A percentile compares a stretch with the other conserved stretches of the same genome.
Evolutionary conservation across 2,329 filamentous ascomycete species (phyloP).

Genomic region (Myriosclerotinia scirpicola): DNA sequence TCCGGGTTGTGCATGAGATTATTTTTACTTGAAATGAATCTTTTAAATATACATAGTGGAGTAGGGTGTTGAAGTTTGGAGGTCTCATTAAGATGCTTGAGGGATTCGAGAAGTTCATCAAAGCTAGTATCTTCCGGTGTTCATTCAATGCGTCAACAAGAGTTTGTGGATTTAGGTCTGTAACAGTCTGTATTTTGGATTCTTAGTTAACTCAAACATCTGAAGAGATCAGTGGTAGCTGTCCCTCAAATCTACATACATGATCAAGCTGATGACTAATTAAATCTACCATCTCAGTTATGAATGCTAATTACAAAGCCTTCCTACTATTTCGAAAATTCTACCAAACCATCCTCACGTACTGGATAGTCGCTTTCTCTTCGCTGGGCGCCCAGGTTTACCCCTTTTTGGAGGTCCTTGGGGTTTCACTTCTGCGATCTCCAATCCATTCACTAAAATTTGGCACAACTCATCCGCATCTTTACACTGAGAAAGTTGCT

Average conservation of each 20-base stretch:
- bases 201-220: not conserved
- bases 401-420: too few relatives aligned
- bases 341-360: not conserved
- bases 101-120: too few relatives aligned
- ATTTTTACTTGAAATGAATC: not conserved
- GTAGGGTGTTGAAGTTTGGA: not conserved
- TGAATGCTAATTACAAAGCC: not conserved
- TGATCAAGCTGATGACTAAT: not conserved
- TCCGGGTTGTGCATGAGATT: conserved; percentile 10
- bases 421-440: not conserved
- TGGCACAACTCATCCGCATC: not conserved
- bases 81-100: not conserved
- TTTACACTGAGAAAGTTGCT: not conserved
- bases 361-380: not conserved
- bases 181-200: not conserved
- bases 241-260: not conserved
- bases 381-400: not conserved
- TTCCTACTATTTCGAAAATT: not conserved
- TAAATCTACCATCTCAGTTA: not conserved
- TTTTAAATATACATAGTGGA: not conserved
- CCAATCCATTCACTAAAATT: not conserved
- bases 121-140: not conserved
- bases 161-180: not conserved
- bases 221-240: not conserved
- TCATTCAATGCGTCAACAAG: not conserved